A percentile compares a stretch with the other conserved stretches of the same genome.
Conservation (phyloP, 352 stramenopile species). For the Aphanomyces astaci region DNA sequence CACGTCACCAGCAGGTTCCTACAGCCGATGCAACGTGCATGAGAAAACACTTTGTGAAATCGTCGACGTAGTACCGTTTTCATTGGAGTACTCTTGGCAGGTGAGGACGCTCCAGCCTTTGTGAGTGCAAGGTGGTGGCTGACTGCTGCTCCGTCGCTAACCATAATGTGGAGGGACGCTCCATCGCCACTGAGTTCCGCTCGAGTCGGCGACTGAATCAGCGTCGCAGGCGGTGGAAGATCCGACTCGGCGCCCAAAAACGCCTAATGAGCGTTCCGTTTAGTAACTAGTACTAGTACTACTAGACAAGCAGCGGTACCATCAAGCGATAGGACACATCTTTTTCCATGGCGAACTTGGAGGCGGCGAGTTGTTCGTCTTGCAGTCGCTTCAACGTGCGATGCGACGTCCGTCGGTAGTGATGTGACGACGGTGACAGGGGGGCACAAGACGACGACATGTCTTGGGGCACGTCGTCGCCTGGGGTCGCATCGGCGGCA, state of each 20-base stretch:
- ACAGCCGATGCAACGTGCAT: too few species aligned
- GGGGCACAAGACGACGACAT: conserved; percentile 23
- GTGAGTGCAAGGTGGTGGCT: not conserved
- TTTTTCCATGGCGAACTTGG: conserved; percentile 17
- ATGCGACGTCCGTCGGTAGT: conserved; percentile 15
- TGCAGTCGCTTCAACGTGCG: conserved; percentile 20
- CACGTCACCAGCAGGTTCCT: not conserved
- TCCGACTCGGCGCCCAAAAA: not conserved
- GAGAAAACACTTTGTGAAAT: too few species aligned
- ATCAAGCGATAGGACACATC: conserved; percentile 18
- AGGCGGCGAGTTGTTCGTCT: conserved; percentile 8
- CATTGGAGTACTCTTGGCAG: not conserved
- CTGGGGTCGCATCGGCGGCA: not conserved
- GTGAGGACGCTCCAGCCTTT: not conserved
- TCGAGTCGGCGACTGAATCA: not conserved
- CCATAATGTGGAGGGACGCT: not conserved
- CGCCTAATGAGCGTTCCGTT: not conserved
- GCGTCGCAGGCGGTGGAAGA: not conserved
- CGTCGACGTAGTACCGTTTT: too few species aligned
- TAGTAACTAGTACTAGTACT: not conserved
- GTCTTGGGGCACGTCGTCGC: not conserved
- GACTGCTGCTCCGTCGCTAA: too few species aligned
- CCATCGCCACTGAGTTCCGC: not conserved
- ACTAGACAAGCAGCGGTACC: not conserved
- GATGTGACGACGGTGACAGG: not conserved